Conservation (phyloP, 2,329 filamentous ascomycete species). For the Neofusicoccum laricinum region DNA sequence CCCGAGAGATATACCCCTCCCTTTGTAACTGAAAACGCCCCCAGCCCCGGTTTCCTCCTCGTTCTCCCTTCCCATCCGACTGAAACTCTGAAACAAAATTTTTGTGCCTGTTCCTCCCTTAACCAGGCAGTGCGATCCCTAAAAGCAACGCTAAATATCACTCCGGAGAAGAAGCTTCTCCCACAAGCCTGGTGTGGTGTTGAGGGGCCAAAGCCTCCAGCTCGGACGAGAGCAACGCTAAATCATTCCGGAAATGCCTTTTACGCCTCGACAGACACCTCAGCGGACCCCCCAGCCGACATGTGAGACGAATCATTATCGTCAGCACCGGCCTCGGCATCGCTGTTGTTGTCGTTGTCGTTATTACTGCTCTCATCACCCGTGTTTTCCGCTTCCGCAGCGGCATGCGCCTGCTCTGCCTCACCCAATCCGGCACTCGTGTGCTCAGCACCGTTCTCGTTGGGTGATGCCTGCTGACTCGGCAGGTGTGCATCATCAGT, state of each 20-base stretch:
- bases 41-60: not conserved
- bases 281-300: not conserved
- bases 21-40: not conserved
- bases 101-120: not conserved
- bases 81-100: not conserved
- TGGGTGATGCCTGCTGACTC: not conserved
- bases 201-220: not conserved
- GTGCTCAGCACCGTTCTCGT: not conserved
- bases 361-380: constrained; percentile 8
- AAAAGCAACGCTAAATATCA: not conserved
- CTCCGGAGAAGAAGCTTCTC: not conserved
- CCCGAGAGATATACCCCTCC: not conserved
- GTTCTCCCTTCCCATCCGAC: not conserved
- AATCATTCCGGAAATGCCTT: not conserved
- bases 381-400: constrained; percentile 3
- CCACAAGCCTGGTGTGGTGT: not conserved
- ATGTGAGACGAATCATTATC: constrained; percentile 11
- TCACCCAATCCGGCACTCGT: not conserved
- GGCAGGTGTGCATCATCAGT: not conserved
- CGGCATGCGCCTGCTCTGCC: not conserved
- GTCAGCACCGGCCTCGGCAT: constrained; percentile 5
- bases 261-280: constrained; percentile 6
- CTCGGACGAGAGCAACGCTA: not conserved
- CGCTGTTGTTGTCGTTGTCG: constrained; percentile 3
- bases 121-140: not conserved